Evolutionary conservation across 139 green algal species (phyloP).

Genomic region (Haematococcus sp.): DNA sequence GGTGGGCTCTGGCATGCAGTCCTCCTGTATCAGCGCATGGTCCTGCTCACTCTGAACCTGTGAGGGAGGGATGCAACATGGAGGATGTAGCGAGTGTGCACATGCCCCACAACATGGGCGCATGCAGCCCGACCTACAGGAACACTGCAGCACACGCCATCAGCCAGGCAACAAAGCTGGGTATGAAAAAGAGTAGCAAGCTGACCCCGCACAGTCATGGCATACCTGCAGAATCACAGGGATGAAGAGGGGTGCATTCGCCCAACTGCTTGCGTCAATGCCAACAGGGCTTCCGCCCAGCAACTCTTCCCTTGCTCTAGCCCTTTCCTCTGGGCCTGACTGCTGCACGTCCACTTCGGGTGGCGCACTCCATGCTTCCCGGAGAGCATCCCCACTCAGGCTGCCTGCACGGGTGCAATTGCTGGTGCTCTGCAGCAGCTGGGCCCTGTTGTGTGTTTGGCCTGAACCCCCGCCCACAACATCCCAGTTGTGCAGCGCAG

Average conservation of each 20-base stretch:
- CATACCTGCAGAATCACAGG: neutral
- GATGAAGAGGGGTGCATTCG: neutral
- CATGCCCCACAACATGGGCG: too few relatives aligned
- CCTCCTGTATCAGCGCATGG: slow-evolving; percentile 47
- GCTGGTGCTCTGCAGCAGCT: too few relatives aligned
- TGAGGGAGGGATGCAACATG: neutral
- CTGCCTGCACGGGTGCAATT: too few relatives aligned
- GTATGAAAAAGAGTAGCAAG: too few relatives aligned
- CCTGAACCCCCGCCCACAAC: too few relatives aligned
- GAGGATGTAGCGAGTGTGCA: neutral
- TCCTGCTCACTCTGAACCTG: slow-evolving; percentile 24
- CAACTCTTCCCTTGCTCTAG: neutral
- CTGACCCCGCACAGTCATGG: too few relatives aligned
- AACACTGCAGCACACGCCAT: too few relatives aligned
- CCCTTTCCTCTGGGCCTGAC: neutral
- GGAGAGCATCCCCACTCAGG: neutral
- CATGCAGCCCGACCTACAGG: too few relatives aligned
- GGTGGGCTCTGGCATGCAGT: slow-evolving; percentile 9
- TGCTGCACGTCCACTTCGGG: slow-evolving; percentile 12
- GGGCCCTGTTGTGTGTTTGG: too few relatives aligned
- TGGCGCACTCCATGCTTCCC: neutral
- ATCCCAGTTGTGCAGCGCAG: too few relatives aligned
- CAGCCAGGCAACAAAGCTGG: too few relatives aligned
- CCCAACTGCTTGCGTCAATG: neutral
- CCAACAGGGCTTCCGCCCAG: neutral